Evolutionary conservation across 2,329 filamentous ascomycete genomes (phyloP).

Genomic region (Didymella glomerata): DNA sequence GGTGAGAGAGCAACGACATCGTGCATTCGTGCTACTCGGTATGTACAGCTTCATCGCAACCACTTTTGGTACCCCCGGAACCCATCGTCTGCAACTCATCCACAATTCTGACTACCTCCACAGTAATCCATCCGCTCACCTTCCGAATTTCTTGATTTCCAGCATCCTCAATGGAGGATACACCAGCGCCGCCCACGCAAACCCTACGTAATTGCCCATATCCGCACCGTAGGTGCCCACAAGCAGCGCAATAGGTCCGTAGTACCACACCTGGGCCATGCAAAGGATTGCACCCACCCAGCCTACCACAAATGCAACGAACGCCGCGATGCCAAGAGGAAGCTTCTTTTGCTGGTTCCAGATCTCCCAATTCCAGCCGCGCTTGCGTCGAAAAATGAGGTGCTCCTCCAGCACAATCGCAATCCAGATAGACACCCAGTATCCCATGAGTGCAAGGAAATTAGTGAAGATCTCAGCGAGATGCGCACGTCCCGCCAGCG

Average conservation of each 20-base stretch:
- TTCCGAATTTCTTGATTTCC: conserved; percentile 60
- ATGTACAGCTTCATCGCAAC: neutral
- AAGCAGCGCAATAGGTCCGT: conserved; percentile 67
- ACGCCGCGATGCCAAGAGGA: conserved; percentile 69
- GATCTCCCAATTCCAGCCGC: conserved; percentile 65
- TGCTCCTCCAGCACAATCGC: conserved; percentile 70
- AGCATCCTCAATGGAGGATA: conserved; percentile 63
- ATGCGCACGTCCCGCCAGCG: conserved; percentile 67
- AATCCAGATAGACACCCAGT: conserved; percentile 73
- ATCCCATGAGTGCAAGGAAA: conserved; percentile 75
- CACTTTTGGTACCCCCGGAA: neutral
- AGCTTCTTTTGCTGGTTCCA: conserved; percentile 69
- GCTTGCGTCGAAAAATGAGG: conserved; percentile 65
- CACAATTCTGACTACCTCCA: neutral
- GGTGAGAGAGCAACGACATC: neutral
- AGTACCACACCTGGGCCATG: conserved; percentile 76
- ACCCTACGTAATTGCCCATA: conserved; percentile 69
- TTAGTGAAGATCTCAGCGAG: conserved; percentile 73
- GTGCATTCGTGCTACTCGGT: neutral
- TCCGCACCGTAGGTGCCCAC: conserved; percentile 67
- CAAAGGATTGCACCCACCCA: conserved; percentile 71
- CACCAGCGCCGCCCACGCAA: conserved; percentile 65
- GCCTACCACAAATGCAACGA: conserved; percentile 68
- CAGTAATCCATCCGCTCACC: conserved; percentile 44
- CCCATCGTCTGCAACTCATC: neutral